Evolutionary conservation across 2,329 filamentous ascomycete genomes (phyloP), one percentile per base, ranked within the genome.

Genomic region (Diplodia seriata): DNA sequence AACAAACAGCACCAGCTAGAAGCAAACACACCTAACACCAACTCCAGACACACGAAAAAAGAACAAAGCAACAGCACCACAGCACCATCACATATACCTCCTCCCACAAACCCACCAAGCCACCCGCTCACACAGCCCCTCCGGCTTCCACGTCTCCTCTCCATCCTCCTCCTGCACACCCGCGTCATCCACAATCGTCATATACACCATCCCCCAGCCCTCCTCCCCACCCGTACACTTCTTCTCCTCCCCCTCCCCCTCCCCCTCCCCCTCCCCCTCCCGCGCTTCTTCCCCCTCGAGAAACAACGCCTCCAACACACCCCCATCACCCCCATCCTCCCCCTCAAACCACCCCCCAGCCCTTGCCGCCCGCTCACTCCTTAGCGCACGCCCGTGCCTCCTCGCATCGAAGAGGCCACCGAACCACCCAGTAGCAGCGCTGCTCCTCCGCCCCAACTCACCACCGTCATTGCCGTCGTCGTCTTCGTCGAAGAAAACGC

Each of bases 171-270:
- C 31, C n/a, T n/a, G n/a, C n/a, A 47, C 23, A 20, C 56, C 56
- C 38, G 38, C 14, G 47, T 59, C 56, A 38, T 38, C 40, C 26
- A 59, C 14, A 38, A 59, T 14, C 23, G 38, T 61, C 56, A 61
- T 18, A 47, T 61, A 62, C 29, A 62, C 57, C 57, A 49, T 62
- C 26, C 15, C 14, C 14, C 20, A 33, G 4, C 18, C 38, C 55
- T 6, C 2, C 23, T n/a, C 26, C n/a, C 29, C 14, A 31, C 18
- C 12, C 15, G 31, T 11, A 33, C 9, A 9, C 8, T 36, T 36
- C 33, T 12, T n/a, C 23, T 47, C 7, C n/a, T n/a, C n/a, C n/a
- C n/a, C n/a, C n/a, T n/a, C n/a, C n/a, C 1, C 15, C 38, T 4
- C 38, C 7, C 5, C 20, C 23, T 23, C 23, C 15, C 7, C 57